Base-by-base conservation (phyloP, 2,329 filamentous ascomycete genomes). In the Ascomycota sp. region DNA sequence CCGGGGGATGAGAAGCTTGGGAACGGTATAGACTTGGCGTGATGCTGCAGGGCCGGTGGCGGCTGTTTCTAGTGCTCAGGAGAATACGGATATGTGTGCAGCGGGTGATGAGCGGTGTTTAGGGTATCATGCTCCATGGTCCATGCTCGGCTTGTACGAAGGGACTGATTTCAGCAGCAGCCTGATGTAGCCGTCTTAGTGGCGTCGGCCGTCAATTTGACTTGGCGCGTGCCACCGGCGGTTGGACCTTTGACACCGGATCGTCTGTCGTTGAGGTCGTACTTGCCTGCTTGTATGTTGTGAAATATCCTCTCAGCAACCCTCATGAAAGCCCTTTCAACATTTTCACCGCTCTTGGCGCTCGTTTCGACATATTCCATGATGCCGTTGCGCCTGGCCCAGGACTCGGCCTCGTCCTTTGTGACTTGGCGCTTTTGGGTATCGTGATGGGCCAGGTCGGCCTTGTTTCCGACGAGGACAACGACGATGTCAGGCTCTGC, bases 401-500 rank as follows among this genome's bases (percentile, higher is more conserved):
- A 98, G 34, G 78, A 78, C 46, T 86, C 74, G 3, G 89, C 89
- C 55, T 95, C 86, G 40, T 77, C 65, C 30, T 59, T 61, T 1
- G 76, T 80, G 19, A 95, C 83, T 47, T 91, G 77, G 33, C 86
- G 66, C 54, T 73, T 70, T 44, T 77, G 78, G 30, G 62, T 43
- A 8, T 46, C 50, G 29, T 44, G 43, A 29, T 61, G 57, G 1
- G 78, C 72, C 25, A 95, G 61, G 54, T 98, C 89, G 22, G 71
- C 71, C 55, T 98, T 98, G 57, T 98, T 98, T 25, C 89, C 89
- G 5, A 98, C 89, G 5, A 98, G 59, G 13, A 98, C 75, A 11
- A 95, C 80, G 27, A 94, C 80, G 38, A 95, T 94, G 45, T 89
- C 80, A 17, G 89, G 81, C 54, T 95, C 89, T 29, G 89, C 89